phyloP scores from a whole-genome alignment of 805 yeast species.

The Starmerella potacharoeniae region DNA sequence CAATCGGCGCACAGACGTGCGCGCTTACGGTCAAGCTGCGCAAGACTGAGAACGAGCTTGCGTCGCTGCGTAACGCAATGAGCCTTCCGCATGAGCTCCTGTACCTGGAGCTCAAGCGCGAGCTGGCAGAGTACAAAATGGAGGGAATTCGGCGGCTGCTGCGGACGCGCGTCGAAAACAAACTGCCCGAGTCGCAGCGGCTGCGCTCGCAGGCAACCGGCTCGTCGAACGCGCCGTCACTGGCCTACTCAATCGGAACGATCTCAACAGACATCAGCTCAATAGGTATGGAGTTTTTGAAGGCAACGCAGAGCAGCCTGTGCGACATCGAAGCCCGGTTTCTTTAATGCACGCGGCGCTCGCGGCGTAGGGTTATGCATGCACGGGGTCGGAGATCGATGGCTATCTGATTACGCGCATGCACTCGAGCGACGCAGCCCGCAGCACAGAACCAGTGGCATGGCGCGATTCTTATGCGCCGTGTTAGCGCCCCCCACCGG shows the following conservation, averaged over 20 bases:
- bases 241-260: background rate
- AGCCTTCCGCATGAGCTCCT: conserved; percentile 4
- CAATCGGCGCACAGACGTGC: conserved; percentile 12
- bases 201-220: background rate
- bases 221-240: background rate
- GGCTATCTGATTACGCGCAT: background rate
- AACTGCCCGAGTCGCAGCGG: background rate
- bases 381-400: background rate
- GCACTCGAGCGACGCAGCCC: too few species aligned
- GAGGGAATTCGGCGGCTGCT: background rate
- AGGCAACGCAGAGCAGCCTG: background rate
- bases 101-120: background rate
- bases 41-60: conserved; percentile 3
- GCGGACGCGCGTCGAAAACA: background rate
- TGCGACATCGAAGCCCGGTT: background rate
- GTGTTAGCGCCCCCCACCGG: too few species aligned
- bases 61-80: conserved; percentile 10
- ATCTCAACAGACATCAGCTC: background rate
- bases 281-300: background rate
- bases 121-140: background rate
- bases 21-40: conserved; percentile 7
- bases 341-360: background rate
- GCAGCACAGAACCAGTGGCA: background rate
- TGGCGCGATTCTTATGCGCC: background rate
- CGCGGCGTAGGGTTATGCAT: conserved; percentile 1